Evolutionary conservation across 495 filamentous ascomycete genomes (phyloP).

Genomic region (Talaromyces liani): DNA sequence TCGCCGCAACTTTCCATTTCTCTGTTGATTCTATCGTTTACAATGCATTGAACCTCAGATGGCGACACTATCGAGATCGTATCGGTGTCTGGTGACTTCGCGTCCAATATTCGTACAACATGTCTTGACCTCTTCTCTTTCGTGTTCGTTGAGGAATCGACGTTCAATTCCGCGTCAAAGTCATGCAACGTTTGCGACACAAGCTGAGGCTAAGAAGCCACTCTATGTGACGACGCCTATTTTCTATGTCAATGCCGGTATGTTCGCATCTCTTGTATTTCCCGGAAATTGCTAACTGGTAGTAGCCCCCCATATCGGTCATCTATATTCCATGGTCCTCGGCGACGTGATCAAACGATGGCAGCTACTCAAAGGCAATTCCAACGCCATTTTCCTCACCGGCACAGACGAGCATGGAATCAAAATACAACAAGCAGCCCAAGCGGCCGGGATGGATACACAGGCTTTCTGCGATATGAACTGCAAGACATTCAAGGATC

Average conservation of each 20-base stretch:
- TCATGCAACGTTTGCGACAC: constrained; percentile 8
- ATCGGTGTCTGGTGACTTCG: constrained; percentile 26
- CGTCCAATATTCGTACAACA: constrained; percentile 11
- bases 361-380: constrained; percentile 66
- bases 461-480: constrained; percentile 56
- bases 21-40: background rate
- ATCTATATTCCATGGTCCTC: constrained; percentile 87
- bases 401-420: constrained; percentile 98
- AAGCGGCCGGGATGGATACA: constrained; percentile 51
- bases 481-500: constrained; percentile 45
- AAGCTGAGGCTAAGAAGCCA: constrained; percentile 54
- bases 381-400: constrained; percentile 66
- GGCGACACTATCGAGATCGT: constrained; percentile 22
- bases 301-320: constrained; percentile 85
- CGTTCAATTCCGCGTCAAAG: background rate
- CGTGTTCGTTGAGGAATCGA: background rate
- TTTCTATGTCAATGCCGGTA: constrained; percentile 98
- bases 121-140: background rate
- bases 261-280: constrained; percentile 9
- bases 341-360: constrained; percentile 90
- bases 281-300: constrained; percentile 15
- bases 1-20: background rate
- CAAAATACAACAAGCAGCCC: constrained; percentile 88
- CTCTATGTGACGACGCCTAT: constrained; percentile 97
- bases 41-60: constrained; percentile 16